These are phyloP conservation scores for Acrodontium crateriforme DNA, from an alignment of 2,329 filamentous ascomycete genomes.

Conservation along the genomic window DNA sequence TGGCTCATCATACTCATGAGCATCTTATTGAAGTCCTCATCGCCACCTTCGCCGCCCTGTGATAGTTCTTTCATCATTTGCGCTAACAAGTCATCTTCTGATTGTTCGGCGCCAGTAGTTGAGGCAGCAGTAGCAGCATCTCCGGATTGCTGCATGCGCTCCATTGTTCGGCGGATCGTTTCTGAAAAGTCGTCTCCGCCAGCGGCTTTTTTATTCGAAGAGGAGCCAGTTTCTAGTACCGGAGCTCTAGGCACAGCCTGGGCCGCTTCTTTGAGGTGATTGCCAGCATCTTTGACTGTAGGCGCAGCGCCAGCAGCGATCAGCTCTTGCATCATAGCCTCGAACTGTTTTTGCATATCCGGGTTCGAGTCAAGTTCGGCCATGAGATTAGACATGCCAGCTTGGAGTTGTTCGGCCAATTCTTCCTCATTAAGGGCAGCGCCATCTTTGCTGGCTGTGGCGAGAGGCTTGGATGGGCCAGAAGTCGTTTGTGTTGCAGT, in stretches of 20 bases:
- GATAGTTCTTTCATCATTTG: constrained; percentile 79
- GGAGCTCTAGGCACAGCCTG: constrained; percentile 13
- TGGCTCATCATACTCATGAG: constrained; percentile 98
- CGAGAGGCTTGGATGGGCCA: constrained; percentile 23
- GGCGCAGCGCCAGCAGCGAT: constrained; percentile 37
- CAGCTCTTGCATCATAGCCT: constrained; percentile 35
- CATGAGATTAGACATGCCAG: constrained; percentile 75
- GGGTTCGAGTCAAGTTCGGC: constrained; percentile 47
- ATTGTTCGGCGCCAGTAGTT: constrained; percentile 38
- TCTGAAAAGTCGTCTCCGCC: constrained; percentile 59
- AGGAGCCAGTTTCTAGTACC: constrained; percentile 7
- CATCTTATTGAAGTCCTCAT: constrained; percentile 89
- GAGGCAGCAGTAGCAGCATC: constrained; percentile 71
- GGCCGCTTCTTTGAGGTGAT: constrained; percentile 21
- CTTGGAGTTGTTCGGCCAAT: constrained; percentile 75
- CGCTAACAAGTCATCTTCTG: constrained; percentile 69
- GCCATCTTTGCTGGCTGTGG: constrained; percentile 5
- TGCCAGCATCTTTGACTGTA: constrained; percentile 17
- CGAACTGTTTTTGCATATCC: constrained; percentile 67
- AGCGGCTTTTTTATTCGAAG: constrained; percentile 2
- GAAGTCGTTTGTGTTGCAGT: constrained; percentile 26
- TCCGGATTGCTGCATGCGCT: constrained; percentile 83
- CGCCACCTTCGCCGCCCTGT: constrained; percentile 33
- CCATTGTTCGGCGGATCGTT: constrained; percentile 86
- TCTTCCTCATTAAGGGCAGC: constrained; percentile 44